Evolutionary conservation across 148 eudicot genomes (phyloP), one percentile per base, ranked within the genome.

Genomic region (Nepenthes mirabilis): DNA sequence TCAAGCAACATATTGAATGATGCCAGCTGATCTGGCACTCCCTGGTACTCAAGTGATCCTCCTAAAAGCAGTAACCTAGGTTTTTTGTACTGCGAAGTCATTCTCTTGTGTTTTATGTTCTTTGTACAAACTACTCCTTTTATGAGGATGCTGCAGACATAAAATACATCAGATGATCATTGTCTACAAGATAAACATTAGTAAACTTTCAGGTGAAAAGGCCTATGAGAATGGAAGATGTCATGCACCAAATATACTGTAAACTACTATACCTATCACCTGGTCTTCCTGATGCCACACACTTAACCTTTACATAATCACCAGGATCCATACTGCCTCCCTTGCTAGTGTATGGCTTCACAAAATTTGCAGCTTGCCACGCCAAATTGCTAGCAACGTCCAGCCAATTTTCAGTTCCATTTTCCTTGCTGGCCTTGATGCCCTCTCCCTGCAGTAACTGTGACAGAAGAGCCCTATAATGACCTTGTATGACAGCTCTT

Each of bases 251-350:
- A 49, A 49, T 2, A 49, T 49, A n/a, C 11, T 23, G 23, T 23
- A 23, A 23, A 14, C 37, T 51, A 52, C 60, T 56, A 34, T 72
- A 93, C 99, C 99, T 93, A 62, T 93, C 23, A 23, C 61, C 60
- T 34, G 95, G 96, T 75, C 56, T 77, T 71, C 99, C 99, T 3
- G 97, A 82, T 67, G 97, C 91, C 59, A 89, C 66, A 71, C 99
- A 93, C 74, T 93, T 93, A 37, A 93, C 74, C 77, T 93, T 89
- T 54, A 93, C 81, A 77, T 93, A 93, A 68, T 84, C 81, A 55
- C 73, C 88, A 8, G 99, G 99, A 78, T 93, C 99, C 99, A 93
- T 93, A 74, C 97, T 93, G 60, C 99, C 99, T 52, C 99, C 99
- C 76, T 67, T 75, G 71, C 81, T 89, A 52, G 95, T 89, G 72